These are phyloP conservation scores for Calonectria crousiana DNA, from an alignment of 2,329 filamentous ascomycete species.

Conservation along the genomic window DNA sequence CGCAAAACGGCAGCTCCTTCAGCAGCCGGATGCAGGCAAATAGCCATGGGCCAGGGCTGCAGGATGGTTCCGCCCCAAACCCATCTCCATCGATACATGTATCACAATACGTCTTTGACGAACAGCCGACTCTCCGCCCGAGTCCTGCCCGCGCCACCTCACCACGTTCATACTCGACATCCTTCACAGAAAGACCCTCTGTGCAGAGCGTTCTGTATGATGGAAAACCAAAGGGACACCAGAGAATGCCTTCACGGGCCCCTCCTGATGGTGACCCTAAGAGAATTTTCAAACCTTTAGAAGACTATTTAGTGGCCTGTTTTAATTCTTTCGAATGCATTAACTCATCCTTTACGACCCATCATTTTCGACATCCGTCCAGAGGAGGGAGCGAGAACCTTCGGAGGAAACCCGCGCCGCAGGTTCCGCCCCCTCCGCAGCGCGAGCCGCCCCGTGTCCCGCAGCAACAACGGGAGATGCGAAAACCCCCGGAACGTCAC, in stretches of 20 bases:
- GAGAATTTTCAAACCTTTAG: conserved; percentile 79
- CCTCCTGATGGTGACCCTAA: conserved; percentile 55
- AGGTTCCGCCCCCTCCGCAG: conserved; percentile 33
- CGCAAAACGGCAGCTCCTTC: conserved; percentile 35
- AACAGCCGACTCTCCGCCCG: conserved; percentile 52
- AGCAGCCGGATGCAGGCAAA: conserved; percentile 35
- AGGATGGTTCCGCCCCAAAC: conserved; percentile 15
- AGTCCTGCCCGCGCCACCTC: conserved; percentile 45
- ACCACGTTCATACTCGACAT: conserved; percentile 59
- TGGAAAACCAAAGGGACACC: conserved; percentile 28
- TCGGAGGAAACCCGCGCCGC: conserved; percentile 42
- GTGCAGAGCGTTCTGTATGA: conserved; percentile 33
- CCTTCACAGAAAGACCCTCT: conserved; percentile 55
- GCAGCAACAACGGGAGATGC: conserved; percentile 49
- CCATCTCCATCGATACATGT: conserved; percentile 37
- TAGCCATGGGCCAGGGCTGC: conserved; percentile 19
- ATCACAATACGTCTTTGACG: conserved; percentile 51
- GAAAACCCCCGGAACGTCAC: conserved; percentile 48
- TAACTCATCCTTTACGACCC: conserved; percentile 80
- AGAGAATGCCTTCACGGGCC: conserved; percentile 31
- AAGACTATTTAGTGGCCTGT: conserved; percentile 79
- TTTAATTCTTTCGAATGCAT: conserved; percentile 78
- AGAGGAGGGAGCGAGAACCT: conserved; percentile 40
- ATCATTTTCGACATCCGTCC: conserved; percentile 50
- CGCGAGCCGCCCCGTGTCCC: conserved; percentile 49